Evolutionary conservation across 352 stramenopile genomes (phyloP).

Genomic region (Globisporangium apiculatum): DNA sequence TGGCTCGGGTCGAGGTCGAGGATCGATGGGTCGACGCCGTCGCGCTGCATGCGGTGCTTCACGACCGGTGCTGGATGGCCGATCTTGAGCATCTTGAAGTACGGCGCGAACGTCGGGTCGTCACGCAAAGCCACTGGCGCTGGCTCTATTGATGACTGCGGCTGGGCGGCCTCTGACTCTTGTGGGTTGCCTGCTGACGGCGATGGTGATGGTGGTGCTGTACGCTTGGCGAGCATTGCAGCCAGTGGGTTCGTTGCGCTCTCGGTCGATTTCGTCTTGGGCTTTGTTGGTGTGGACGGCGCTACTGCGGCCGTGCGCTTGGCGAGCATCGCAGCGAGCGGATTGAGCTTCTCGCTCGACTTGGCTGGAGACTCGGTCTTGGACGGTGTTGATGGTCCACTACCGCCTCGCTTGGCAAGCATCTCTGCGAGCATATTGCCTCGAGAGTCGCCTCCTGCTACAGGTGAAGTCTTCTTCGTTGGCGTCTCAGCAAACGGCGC

Average conservation of each 20-base stretch:
- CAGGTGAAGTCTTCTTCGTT: conserved; percentile 7
- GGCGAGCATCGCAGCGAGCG: conserved; percentile 12
- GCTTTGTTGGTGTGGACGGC: neutral
- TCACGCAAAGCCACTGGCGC: conserved; percentile 42
- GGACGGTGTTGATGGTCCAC: neutral
- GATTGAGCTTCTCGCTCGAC: conserved; percentile 9
- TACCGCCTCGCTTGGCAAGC: conserved; percentile 23
- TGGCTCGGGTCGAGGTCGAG: conserved; percentile 63
- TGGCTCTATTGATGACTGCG: neutral
- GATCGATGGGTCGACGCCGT: conserved; percentile 50
- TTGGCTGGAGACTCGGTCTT: neutral
- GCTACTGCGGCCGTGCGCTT: neutral
- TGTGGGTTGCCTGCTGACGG: neutral
- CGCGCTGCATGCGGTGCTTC: conserved; percentile 71
- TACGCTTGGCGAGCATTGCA: conserved; percentile 9
- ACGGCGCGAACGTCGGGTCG: conserved; percentile 60
- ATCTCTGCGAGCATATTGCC: conserved; percentile 35
- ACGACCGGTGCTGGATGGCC: conserved; percentile 55
- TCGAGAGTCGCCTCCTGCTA: conserved; percentile 10
- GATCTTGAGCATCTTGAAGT: conserved; percentile 83
- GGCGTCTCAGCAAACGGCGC: conserved; percentile 1
- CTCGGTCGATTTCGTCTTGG: neutral
- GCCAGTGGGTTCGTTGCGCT: conserved; percentile 6
- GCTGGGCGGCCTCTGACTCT: conserved; percentile 4
- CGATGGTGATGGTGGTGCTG: neutral